Evolutionary conservation across 371 early-diverging fungal genomes (phyloP), one percentile per base, ranked within the genome.

Genomic region (Rhizopus sp.): DNA sequence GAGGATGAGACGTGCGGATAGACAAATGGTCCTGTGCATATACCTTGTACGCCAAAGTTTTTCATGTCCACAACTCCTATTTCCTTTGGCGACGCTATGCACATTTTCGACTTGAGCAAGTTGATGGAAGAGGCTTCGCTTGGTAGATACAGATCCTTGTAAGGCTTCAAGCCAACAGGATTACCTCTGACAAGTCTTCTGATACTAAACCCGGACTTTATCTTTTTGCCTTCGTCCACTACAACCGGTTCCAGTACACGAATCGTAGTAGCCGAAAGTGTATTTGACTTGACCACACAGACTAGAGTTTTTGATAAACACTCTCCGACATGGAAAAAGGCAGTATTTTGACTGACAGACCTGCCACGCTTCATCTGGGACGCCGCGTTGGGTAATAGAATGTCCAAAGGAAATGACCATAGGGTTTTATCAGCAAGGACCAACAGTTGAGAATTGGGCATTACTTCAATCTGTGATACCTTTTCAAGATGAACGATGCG

Each of bases 1-100:
- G 58, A 57, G 53, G 15, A 37, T 49, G n/a, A 12, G 51, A 49
- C n/a, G 29, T 50, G 39, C 29, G 23, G 6, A 6, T 49, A 29
- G 5, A 49, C 45, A 50, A 61, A 60, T 68, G 56, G 23, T 23
- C 23, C 23, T 23, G 23, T 23, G 23, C 23, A 41, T 2, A n/a
- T 46, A 46, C 46, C 30, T 58, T 77, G 77, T 1, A 77, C 77
- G 7, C 71, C 77, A 53, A 93, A 78, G 6, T 88, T 83, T 40
- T 89, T 88, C 68, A 93, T 73, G 63, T 96, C 94, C 5, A 97
- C 90, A 16, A 97, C 79, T 63, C 95, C 97, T 65, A 97, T 96
- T 10, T 96, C 97, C 63, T 88, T 89, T 17, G 86, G 80, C 62
- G 95, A 94, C 5, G 96, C 94, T 8, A 97, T 92, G 63, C 93